Conservation (phyloP, 2,329 filamentous ascomycete genomes). For the Tolypocladium inflatum region DNA sequence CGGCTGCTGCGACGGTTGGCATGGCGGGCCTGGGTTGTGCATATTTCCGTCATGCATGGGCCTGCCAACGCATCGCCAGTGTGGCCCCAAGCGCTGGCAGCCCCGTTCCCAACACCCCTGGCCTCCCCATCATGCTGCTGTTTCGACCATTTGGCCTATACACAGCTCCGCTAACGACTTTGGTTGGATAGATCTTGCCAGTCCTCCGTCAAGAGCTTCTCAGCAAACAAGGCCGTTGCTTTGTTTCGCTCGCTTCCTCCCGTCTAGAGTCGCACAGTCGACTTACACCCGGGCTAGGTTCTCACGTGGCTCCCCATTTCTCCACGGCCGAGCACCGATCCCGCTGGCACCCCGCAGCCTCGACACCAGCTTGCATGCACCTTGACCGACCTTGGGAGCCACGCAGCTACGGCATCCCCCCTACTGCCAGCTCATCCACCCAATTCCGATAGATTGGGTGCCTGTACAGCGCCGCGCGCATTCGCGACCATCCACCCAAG, state of each 20-base stretch:
- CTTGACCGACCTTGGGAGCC: constrained; percentile 43
- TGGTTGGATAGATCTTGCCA: constrained; percentile 24
- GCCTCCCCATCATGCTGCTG: constrained; percentile 11
- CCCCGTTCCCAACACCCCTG: constrained; percentile 11
- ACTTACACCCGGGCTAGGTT: background rate
- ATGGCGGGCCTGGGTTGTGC: constrained; percentile 22
- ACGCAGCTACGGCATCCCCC: constrained; percentile 34
- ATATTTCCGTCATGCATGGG: constrained; percentile 50
- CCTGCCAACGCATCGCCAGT: constrained; percentile 28
- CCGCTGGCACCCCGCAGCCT: constrained; percentile 17
- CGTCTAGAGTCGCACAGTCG: constrained; percentile 5
- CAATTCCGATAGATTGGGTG: constrained; percentile 48
- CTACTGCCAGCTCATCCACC: constrained; percentile 52
- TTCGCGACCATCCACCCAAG: constrained; percentile 31
- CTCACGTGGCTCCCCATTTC: constrained; percentile 35
- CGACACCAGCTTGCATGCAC: constrained; percentile 51
- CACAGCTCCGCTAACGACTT: constrained; percentile 23
- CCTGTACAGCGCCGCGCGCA: constrained; percentile 32
- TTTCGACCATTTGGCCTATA: constrained; percentile 16
- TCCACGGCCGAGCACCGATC: constrained; percentile 21
- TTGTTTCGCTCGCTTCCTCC: constrained; percentile 11
- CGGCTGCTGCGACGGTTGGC: constrained; percentile 7
- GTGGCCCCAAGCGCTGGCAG: constrained; percentile 17
- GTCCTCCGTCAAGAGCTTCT: constrained; percentile 14
- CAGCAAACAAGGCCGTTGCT: constrained; percentile 11